Conservation (phyloP, 345 rosid genomes). For the Orychophragmus violaceus region DNA sequence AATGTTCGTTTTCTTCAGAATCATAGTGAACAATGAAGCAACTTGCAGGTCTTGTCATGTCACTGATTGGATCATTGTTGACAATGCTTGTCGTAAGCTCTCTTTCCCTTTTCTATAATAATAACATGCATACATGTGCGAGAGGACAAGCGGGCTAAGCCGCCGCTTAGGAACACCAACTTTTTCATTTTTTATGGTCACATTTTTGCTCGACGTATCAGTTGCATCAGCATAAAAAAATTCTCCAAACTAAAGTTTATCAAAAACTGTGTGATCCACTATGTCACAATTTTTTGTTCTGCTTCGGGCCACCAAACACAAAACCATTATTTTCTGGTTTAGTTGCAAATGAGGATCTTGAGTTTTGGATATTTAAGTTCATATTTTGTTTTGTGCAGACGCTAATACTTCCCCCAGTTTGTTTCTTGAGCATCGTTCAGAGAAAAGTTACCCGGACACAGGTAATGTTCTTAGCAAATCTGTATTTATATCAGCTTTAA, state of each 20-base stretch:
- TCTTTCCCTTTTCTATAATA: not conserved
- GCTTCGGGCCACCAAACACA: no score
- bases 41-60: constrained; percentile 75
- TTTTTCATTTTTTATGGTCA: no score
- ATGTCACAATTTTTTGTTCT: no score
- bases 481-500: not conserved
- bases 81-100: constrained; percentile 90
- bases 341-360: not conserved
- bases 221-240: no score
- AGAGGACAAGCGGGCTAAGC: no score
- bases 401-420: constrained; percentile 79
- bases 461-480: constrained; percentile 32
- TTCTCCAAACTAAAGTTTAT: no score
- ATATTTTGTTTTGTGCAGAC: constrained; percentile 42
- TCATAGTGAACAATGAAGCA: not conserved
- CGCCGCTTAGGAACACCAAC: no score
- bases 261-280: no score
- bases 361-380: not conserved
- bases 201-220: no score
- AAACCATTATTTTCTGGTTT: no score
- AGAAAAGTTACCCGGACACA: constrained; percentile 45
- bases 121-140: no score
- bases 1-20: not conserved
- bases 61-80: constrained; percentile 85
- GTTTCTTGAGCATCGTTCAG: constrained; percentile 71